Conservation (phyloP, 2,329 filamentous ascomycete genomes). For the Sphaerulina vaccinii region DNA sequence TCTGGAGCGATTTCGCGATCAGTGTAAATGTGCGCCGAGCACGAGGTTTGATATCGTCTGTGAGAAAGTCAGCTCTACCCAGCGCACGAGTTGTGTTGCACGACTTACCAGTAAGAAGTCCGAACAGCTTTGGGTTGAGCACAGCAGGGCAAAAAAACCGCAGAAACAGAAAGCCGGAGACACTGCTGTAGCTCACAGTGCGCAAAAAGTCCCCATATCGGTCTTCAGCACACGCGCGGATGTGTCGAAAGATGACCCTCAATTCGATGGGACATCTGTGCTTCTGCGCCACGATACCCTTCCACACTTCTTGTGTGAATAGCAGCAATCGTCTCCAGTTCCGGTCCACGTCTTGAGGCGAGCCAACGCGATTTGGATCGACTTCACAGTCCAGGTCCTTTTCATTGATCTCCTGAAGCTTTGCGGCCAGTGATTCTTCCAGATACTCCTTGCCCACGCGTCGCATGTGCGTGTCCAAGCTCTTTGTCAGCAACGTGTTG, state of each 20-base stretch:
- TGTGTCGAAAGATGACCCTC: slow-evolving; percentile 82
- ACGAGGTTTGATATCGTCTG: slow-evolving; percentile 76
- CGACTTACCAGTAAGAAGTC: slow-evolving; percentile 66
- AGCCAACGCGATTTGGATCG: slow-evolving; percentile 74
- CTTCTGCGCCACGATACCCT: slow-evolving; percentile 73
- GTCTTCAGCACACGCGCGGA: slow-evolving; percentile 88
- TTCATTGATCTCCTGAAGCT: slow-evolving; percentile 84
- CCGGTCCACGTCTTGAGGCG: slow-evolving; percentile 69
- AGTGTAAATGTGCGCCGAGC: slow-evolving; percentile 87
- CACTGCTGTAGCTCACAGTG: slow-evolving; percentile 87
- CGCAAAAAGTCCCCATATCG: slow-evolving; percentile 90
- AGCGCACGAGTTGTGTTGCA: not conserved
- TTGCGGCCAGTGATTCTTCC: slow-evolving; percentile 80
- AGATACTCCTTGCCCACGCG: slow-evolving; percentile 89
- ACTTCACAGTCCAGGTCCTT: slow-evolving; percentile 92
- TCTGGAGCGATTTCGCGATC: slow-evolving; percentile 88
- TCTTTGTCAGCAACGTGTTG: slow-evolving; percentile 90
- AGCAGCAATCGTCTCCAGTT: slow-evolving; percentile 79
- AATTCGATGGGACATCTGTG: slow-evolving; percentile 76
- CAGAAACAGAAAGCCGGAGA: slow-evolving; percentile 90
- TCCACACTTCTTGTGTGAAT: slow-evolving; percentile 81
- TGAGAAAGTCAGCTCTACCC: slow-evolving; percentile 26
- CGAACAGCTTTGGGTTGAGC: slow-evolving; percentile 90
- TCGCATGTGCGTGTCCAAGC: slow-evolving; percentile 93
- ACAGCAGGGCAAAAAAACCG: slow-evolving; percentile 97